Evolutionary conservation across 257 asterid genomes (phyloP).

Genomic region (Henckelia pumila): DNA sequence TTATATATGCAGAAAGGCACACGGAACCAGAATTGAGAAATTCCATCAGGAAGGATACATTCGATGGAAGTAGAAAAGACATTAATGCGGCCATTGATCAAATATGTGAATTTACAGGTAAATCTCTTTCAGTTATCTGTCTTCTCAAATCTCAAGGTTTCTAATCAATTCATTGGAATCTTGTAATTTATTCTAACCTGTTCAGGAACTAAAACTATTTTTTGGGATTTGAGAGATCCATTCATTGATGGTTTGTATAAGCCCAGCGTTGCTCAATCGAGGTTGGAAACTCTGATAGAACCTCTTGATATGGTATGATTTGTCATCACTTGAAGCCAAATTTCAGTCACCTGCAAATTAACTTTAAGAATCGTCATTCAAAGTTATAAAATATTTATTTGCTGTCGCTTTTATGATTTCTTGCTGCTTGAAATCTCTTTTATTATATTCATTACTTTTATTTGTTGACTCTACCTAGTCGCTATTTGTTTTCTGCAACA

Average conservation of each 20-base stretch:
- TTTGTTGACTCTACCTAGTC: conserved; percentile 1
- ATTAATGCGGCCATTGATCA: conserved; percentile 80
- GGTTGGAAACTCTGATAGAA: conserved; percentile 78
- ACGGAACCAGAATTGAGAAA: conserved; percentile 40
- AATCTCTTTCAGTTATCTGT: conserved; percentile 14
- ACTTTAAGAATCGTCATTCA: neutral
- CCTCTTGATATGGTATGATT: conserved; percentile 75
- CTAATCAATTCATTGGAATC: conserved; percentile 17
- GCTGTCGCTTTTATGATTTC: neutral
- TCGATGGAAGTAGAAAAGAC: conserved; percentile 94
- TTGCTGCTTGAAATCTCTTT: neutral
- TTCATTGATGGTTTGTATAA: conserved; percentile 81
- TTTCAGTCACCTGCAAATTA: neutral
- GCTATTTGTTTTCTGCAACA: neutral
- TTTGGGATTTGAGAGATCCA: conserved; percentile 90
- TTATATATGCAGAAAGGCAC: conserved; percentile 46
- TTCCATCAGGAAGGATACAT: conserved; percentile 68
- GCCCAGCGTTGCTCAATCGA: conserved; percentile 74
- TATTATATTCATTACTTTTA: neutral
- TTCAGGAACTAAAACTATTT: conserved; percentile 80
- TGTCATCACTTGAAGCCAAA: conserved; percentile 8
- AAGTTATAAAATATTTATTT: neutral
- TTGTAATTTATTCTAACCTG: conserved; percentile 9
- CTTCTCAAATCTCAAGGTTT: conserved; percentile 7
- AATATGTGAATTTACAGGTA: conserved; percentile 89